A percentile compares a stretch with the other conserved stretches of the same genome.
These are phyloP conservation scores for Wallacemonas collosoma DNA, from an alignment of 208 protist genomes.

Conservation along the genomic window DNA sequence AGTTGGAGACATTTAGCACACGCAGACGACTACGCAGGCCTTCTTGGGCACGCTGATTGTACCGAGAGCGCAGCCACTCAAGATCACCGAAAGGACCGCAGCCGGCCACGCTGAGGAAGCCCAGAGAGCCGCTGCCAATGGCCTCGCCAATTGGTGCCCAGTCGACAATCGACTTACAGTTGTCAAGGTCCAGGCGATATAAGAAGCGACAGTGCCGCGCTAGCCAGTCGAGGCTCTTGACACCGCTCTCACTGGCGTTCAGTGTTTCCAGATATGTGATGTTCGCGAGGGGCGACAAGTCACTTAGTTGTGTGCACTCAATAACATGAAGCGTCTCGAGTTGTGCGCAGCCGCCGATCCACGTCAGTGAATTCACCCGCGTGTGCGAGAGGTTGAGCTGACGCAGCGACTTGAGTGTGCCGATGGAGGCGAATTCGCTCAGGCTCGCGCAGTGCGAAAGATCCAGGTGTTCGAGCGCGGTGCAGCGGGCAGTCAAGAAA, in stretches of 20 bases:
- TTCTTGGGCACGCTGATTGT: not conserved
- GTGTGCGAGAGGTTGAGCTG: conserved; percentile 19
- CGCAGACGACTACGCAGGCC: not conserved
- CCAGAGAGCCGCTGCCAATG: not conserved
- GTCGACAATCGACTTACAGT: not conserved
- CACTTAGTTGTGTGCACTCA: conserved; percentile 11
- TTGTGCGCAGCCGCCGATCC: conserved; percentile 11
- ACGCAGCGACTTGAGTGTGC: not conserved
- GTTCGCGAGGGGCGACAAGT: conserved; percentile 3
- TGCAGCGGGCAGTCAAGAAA: conserved; percentile 14
- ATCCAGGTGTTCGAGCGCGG: conserved; percentile 5
- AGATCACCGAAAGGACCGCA: conserved; percentile 8
- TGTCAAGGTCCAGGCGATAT: conserved; percentile 8
- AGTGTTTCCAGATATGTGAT: conserved; percentile 8
- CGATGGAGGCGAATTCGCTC: not conserved
- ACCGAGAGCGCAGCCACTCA: not conserved
- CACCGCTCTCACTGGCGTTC: conserved; percentile 4
- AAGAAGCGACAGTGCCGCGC: not conserved
- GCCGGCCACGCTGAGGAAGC: conserved; percentile 12
- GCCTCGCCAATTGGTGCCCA: not conserved
- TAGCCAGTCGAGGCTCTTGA: conserved; percentile 3
- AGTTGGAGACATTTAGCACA: conserved; percentile 14
- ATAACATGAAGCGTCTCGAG: conserved; percentile 3
- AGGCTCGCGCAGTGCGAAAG: conserved; percentile 7
- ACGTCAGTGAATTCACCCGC: not conserved